Conservation (phyloP, 176 grass and related monocot genomes). For the Poa annua region DNA sequence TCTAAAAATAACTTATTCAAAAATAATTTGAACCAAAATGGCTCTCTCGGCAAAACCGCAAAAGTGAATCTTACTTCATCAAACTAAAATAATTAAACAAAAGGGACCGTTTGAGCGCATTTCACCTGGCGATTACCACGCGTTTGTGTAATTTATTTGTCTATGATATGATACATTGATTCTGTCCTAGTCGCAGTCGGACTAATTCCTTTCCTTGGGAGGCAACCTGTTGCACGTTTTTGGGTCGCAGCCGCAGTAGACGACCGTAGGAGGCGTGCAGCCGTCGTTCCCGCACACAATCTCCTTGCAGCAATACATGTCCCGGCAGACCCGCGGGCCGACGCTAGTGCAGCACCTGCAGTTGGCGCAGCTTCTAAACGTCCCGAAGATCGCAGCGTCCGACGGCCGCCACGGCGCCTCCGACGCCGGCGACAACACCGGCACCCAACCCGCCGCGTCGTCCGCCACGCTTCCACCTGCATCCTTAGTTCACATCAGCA, state of each 20-base stretch:
- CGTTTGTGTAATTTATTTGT: no score
- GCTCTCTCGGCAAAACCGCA: no score
- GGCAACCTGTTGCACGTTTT: not conserved
- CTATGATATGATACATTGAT: no score
- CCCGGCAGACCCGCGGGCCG: not conserved
- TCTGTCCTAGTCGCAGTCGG: no score
- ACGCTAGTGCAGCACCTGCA: not conserved
- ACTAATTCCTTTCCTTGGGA: no score
- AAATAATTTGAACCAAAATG: no score
- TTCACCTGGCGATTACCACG: no score
- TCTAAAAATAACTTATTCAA: no score
- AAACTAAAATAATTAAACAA: no score
- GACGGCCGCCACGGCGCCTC: not conserved
- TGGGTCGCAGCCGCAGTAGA: not conserved
- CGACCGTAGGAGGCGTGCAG: not conserved
- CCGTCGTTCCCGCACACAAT: not conserved
- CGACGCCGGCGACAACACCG: not conserved
- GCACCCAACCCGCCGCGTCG: not conserved
- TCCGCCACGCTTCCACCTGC: not conserved
- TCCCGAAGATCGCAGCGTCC: not conserved
- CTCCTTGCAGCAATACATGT: not conserved
- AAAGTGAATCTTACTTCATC: no score
- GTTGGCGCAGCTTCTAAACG: not conserved
- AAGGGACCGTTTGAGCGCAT: no score
- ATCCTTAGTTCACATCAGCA: not conserved